Evolutionary conservation across 2,329 filamentous ascomycete genomes (phyloP).

Genomic region (Grosmannia serpens): DNA sequence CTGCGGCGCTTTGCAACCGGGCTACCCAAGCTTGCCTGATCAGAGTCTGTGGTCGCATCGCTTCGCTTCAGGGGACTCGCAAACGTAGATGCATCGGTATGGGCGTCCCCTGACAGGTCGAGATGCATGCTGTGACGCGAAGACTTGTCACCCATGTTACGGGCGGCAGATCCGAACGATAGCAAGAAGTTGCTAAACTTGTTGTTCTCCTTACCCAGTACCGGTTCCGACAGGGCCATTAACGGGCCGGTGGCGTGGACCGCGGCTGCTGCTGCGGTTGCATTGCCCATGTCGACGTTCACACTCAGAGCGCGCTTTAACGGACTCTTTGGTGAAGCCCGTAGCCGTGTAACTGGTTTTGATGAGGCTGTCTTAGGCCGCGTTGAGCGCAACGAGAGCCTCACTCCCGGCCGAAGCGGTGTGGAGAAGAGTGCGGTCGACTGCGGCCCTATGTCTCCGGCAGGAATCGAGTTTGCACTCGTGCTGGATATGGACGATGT

Average conservation of each 20-base stretch:
- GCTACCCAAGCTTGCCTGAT: conserved; percentile 66
- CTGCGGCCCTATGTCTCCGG: not conserved
- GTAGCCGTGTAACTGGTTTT: conserved; percentile 46
- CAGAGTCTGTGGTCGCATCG: conserved; percentile 80
- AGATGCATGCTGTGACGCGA: conserved; percentile 45
- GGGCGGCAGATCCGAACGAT: conserved; percentile 28
- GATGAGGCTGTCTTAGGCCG: conserved; percentile 46
- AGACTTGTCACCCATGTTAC: conserved; percentile 35
- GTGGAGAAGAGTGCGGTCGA: conserved; percentile 40
- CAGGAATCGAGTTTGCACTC: not conserved
- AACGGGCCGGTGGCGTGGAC: conserved; percentile 28
- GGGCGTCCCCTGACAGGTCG: conserved; percentile 41
- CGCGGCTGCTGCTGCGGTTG: conserved; percentile 35
- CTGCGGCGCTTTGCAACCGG: conserved; percentile 87
- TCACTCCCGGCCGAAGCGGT: conserved; percentile 54
- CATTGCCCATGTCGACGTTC: conserved; percentile 61
- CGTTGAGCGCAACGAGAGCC: conserved; percentile 53
- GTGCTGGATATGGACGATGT: not conserved
- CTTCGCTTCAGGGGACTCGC: conserved; percentile 85
- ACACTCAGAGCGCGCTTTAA: conserved; percentile 64
- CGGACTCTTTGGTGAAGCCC: conserved; percentile 70
- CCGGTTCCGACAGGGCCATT: conserved; percentile 12
- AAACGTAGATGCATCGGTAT: conserved; percentile 36
- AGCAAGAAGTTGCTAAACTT: conserved; percentile 17
- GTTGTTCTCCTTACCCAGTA: conserved; percentile 30